Evolutionary conservation across 1,139 yeast species (phyloP).

Genomic region (Yamadazyma oceani): DNA sequence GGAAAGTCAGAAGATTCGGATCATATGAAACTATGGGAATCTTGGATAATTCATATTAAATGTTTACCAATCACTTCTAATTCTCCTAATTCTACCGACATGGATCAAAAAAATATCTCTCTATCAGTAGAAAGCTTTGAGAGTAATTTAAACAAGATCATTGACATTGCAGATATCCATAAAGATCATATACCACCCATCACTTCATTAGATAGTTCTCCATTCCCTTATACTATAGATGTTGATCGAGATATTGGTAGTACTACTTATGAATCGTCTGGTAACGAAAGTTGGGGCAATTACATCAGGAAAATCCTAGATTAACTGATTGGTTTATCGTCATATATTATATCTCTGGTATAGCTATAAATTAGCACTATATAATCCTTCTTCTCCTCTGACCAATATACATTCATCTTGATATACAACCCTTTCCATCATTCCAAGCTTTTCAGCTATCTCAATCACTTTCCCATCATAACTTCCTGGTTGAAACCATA

Average conservation of each 20-base stretch:
- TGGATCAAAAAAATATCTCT: slow-evolving; percentile 15
- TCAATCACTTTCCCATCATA: slow-evolving; percentile 56
- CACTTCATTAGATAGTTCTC: slow-evolving; percentile 61
- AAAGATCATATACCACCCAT: slow-evolving; percentile 76
- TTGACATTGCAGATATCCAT: slow-evolving; percentile 51
- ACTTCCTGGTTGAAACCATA: slow-evolving; percentile 87
- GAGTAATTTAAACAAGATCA: slow-evolving; percentile 44
- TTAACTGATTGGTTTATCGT: slow-evolving; percentile 12
- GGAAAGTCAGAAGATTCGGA: slow-evolving; percentile 24
- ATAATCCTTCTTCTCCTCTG: slow-evolving; percentile 60
- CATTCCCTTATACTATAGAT: slow-evolving; percentile 58
- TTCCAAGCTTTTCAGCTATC: slow-evolving; percentile 35
- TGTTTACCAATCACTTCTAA: slow-evolving; percentile 28
- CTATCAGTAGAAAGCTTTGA: slow-evolving; percentile 41
- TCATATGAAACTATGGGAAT: slow-evolving; percentile 37
- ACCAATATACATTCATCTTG: slow-evolving; percentile 72
- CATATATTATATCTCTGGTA: neutral
- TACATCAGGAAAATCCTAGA: slow-evolving; percentile 49
- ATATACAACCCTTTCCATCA: slow-evolving; percentile 48
- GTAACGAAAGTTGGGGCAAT: slow-evolving; percentile 40
- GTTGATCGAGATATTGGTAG: slow-evolving; percentile 14
- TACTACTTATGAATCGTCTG: slow-evolving; percentile 16
- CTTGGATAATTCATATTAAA: slow-evolving; percentile 40
- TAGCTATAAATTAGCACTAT: slow-evolving; percentile 25
- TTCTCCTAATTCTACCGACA: slow-evolving; percentile 5